Evolutionary conservation across 345 rosid species (phyloP).

Genomic region (Linum tenue): DNA sequence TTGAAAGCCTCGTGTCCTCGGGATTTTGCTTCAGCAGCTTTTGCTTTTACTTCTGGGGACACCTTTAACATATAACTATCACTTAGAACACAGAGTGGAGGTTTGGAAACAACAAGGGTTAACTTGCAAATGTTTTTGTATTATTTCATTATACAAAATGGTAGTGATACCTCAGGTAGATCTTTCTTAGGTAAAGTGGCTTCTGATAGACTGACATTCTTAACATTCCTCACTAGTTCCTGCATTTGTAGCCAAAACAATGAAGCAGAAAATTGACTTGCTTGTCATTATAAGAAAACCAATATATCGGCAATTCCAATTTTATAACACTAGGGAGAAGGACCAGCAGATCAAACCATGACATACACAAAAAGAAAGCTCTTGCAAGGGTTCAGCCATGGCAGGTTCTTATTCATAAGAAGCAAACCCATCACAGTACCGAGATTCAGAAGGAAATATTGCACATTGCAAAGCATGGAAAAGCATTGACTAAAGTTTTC

Average conservation of each 20-base stretch:
- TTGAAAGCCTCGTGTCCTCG: constrained; percentile 79
- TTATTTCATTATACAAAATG: neutral
- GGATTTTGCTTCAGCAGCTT: constrained; percentile 82
- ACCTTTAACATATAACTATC: constrained; percentile 33
- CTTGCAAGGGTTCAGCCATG: too few relatives aligned
- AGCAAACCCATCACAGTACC: too few relatives aligned
- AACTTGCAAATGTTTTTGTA: too few relatives aligned
- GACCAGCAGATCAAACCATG: too few relatives aligned
- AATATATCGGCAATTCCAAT: too few relatives aligned
- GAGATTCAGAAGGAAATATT: too few relatives aligned
- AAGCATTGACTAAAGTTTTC: neutral
- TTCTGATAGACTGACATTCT: constrained; percentile 20
- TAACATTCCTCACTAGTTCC: constrained; percentile 34
- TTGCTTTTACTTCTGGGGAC: constrained; percentile 62
- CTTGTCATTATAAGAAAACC: neutral
- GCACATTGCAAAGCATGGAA: neutral
- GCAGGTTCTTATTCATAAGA: too few relatives aligned
- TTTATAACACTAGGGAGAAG: too few relatives aligned
- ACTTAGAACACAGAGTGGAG: too few relatives aligned
- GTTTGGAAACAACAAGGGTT: too few relatives aligned
- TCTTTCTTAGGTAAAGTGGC: constrained; percentile 21
- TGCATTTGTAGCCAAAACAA: constrained; percentile 18
- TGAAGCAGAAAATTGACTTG: constrained; percentile 2
- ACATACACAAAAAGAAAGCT: too few relatives aligned
- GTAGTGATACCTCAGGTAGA: constrained; percentile 48